These are phyloP conservation scores for Candolleomyces eurysporus DNA, from an alignment of 768 basidiomycete genomes.

Conservation along the genomic window DNA sequence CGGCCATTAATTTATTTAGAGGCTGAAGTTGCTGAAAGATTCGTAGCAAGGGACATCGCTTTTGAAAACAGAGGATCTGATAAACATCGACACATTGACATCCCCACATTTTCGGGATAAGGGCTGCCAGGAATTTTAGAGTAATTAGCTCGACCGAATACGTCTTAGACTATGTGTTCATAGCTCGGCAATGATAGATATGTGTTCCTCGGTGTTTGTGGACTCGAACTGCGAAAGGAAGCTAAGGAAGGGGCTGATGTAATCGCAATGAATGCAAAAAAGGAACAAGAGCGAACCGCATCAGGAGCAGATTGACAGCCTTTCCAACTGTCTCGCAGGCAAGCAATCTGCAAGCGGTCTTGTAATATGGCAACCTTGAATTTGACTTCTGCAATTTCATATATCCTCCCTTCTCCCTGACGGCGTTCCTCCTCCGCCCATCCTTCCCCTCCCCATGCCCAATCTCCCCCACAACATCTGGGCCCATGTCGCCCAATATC, in stretches of 20 bases:
- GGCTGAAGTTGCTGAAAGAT: too few relatives aligned
- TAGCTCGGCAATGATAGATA: neutral
- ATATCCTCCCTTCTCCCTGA: neutral
- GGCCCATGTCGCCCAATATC: constrained; percentile 32
- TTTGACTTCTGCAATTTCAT: constrained; percentile 11
- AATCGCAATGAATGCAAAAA: constrained; percentile 12
- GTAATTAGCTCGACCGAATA: neutral
- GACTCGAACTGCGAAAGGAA: constrained; percentile 2
- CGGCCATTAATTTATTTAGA: too few relatives aligned
- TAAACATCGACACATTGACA: too few relatives aligned
- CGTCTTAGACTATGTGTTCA: constrained; percentile 1
- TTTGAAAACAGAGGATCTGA: too few relatives aligned
- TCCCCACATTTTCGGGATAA: neutral
- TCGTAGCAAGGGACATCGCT: too few relatives aligned
- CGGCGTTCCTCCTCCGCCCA: neutral
- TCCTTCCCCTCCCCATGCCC: constrained; percentile 5
- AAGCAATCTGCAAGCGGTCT: constrained; percentile 2
- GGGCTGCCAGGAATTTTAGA: neutral
- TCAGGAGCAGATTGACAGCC: constrained; percentile 7
- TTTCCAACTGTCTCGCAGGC: constrained; percentile 7
- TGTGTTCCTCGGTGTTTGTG: constrained; percentile 10
- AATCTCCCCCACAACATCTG: constrained; percentile 34
- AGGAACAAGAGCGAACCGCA: constrained; percentile 11
- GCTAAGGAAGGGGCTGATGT: constrained; percentile 3
- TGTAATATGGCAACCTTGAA: constrained; percentile 8